phyloP scores from a whole-genome alignment of 306 rosid species.

The Medicago ruthenica region DNA sequence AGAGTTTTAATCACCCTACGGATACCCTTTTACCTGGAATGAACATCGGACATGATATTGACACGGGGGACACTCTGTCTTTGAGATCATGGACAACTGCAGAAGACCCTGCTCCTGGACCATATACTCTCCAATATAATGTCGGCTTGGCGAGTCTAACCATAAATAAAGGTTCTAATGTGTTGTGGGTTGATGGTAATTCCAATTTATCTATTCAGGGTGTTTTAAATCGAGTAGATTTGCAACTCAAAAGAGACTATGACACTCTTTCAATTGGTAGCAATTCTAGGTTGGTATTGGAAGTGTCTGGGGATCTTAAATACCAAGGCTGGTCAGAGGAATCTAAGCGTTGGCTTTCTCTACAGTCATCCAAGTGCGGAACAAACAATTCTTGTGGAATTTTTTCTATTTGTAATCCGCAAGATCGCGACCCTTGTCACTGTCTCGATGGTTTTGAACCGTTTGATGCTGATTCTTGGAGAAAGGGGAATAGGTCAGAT shows the following conservation, averaged over 20 bases:
- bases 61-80: no score
- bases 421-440: background rate
- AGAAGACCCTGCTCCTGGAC: constrained; percentile 26
- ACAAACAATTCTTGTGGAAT: constrained; percentile 17
- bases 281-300: constrained; percentile 26
- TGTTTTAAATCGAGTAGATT: background rate
- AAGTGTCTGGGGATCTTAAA: constrained; percentile 44
- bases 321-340: background rate
- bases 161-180: background rate
- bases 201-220: background rate
- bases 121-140: constrained; percentile 21
- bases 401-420: constrained; percentile 36
- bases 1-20: constrained; percentile 28
- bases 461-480: constrained; percentile 9
- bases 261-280: no score
- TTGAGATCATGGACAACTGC: constrained; percentile 18
- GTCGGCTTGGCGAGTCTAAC: background rate
- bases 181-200: constrained; percentile 11
- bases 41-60: background rate
- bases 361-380: background rate
- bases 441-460: constrained; percentile 29
- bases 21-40: background rate
- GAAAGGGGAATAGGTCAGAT: background rate
- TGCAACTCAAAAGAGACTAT: background rate
- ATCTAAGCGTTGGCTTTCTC: background rate